phyloP scores from a whole-genome alignment of 1,139 yeast species.

The Pichia sp. region DNA sequence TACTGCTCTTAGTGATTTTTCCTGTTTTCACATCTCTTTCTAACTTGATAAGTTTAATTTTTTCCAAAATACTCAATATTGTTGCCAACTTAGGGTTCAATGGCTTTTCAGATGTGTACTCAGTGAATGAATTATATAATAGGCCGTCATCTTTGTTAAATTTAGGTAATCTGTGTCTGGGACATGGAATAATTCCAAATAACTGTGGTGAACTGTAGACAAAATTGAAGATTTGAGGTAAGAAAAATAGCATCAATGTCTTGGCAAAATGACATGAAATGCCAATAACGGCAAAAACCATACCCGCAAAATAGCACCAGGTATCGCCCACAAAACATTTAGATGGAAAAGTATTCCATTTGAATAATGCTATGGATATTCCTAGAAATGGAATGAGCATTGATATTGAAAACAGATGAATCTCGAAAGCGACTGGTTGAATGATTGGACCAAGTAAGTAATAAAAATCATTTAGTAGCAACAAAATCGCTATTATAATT shows the following conservation, averaged over 20 bases:
- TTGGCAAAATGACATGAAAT: slow-evolving; percentile 94
- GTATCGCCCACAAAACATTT: slow-evolving; percentile 95
- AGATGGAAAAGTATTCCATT: slow-evolving; percentile 87
- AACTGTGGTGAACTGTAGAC: slow-evolving; percentile 85
- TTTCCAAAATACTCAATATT: slow-evolving; percentile 32
- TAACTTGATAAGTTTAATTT: slow-evolving; percentile 43
- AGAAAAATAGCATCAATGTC: slow-evolving; percentile 73
- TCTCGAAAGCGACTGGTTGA: slow-evolving; percentile 51
- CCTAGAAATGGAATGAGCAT: slow-evolving; percentile 82
- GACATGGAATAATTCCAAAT: slow-evolving; percentile 82
- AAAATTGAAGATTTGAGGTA: slow-evolving; percentile 89
- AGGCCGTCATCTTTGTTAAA: slow-evolving; percentile 61
- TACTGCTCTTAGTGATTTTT: slow-evolving; percentile 47
- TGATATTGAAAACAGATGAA: slow-evolving; percentile 77
- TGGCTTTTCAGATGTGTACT: slow-evolving; percentile 19
- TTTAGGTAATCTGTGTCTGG: slow-evolving; percentile 86
- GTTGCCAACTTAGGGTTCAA: slow-evolving; percentile 23
- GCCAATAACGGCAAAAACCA: slow-evolving; percentile 97
- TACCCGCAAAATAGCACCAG: slow-evolving; percentile 94
- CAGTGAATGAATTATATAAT: slow-evolving; percentile 67
- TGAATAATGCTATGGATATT: slow-evolving; percentile 67
- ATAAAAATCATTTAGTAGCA: slow-evolving; percentile 67
- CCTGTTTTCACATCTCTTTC: slow-evolving; percentile 23
- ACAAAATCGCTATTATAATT: slow-evolving; percentile 61
- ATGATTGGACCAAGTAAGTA: slow-evolving; percentile 8